Conservation (phyloP, 2,329 filamentous ascomycete species). For the Thielaviopsis euricoi region DNA sequence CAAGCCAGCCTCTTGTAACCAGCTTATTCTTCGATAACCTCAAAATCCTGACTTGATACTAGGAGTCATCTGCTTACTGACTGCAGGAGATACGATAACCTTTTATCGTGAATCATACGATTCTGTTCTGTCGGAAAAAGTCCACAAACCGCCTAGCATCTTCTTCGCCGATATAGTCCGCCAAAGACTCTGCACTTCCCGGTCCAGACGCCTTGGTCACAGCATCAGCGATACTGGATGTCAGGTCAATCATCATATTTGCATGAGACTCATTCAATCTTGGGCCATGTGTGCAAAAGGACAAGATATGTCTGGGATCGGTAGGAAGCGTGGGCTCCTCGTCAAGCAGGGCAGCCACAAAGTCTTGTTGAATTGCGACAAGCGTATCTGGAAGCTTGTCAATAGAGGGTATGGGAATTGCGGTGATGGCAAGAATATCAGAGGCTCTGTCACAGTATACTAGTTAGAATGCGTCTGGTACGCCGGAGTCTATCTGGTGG, state of each 20-base stretch:
- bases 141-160: slow-evolving; percentile 18
- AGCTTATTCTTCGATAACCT: too few species aligned
- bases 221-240: slow-evolving; percentile 16
- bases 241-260: slow-evolving; percentile 18
- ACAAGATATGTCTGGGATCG: slow-evolving; percentile 11
- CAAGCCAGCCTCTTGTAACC: too few species aligned
- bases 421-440: slow-evolving; percentile 23
- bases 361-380: slow-evolving; percentile 21
- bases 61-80: too few species aligned
- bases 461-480: too few species aligned
- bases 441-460: slow-evolving; percentile 14
- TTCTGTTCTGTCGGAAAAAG: too few species aligned
- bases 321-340: neutral
- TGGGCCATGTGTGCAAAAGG: slow-evolving; percentile 17
- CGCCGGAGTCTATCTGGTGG: too few species aligned
- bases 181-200: slow-evolving; percentile 14
- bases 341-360: neutral
- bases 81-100: too few species aligned
- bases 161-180: slow-evolving; percentile 17
- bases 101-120: too few species aligned
- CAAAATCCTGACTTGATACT: too few species aligned
- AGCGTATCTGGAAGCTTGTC: slow-evolving; percentile 23
- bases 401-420: slow-evolving; percentile 26
- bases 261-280: slow-evolving; percentile 16
- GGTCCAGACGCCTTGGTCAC: slow-evolving; percentile 14